Evolutionary conservation across 2,329 filamentous ascomycete genomes (phyloP), one percentile per base, ranked within the genome.

Genomic region (Macroventuria anomochaeta): DNA sequence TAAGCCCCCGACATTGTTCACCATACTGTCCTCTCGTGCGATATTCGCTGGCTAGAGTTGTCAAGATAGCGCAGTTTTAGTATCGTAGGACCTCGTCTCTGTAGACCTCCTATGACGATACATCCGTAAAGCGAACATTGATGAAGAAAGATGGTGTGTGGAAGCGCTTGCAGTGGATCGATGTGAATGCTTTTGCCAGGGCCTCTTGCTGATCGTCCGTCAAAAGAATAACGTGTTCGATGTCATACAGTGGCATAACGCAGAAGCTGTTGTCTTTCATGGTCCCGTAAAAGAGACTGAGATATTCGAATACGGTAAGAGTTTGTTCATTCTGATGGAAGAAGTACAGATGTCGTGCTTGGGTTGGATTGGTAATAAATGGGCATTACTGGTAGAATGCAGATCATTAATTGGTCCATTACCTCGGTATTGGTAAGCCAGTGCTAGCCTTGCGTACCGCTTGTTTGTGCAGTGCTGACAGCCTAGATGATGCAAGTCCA

Each of bases 171-270:
- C 41, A 39, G 29, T 46, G 34, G 1, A 46, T 39, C 7, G 21
- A 32, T 11, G 41, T 52, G 8, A 40, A 52, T 6, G 41, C 33
- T 18, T 46, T 33, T 15, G 48, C 48, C 13, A 52, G 28, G 7
- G 36, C 40, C 20, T 44, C 40, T 20, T 46, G 48, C 15, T 52
- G 48, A 11, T 8, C 23, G 3, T 39, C 40, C 10, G 26, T 52
- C 28, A 52, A 18, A 3, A 34, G 41, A n/a, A 46, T 28, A 15
- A 40, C 41, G 34, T 46, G 23, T 37, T 46, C 41, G 17, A 52
- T 52, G 10, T 52, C 41, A 28, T 52, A 52, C 8, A 52, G 23
- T n/a, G 34, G 48, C 48, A 52, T 52, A 8, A 21, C 20, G 17
- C 4, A 31, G 2, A 17, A 4, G 2, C 2, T 10, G 1, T 23